Percentiles rank a stretch among this genome's conserved stretches.
These are phyloP conservation scores for Psidium friedrichsthalianum DNA, from an alignment of 345 rosid species.

Conservation along the genomic window DNA sequence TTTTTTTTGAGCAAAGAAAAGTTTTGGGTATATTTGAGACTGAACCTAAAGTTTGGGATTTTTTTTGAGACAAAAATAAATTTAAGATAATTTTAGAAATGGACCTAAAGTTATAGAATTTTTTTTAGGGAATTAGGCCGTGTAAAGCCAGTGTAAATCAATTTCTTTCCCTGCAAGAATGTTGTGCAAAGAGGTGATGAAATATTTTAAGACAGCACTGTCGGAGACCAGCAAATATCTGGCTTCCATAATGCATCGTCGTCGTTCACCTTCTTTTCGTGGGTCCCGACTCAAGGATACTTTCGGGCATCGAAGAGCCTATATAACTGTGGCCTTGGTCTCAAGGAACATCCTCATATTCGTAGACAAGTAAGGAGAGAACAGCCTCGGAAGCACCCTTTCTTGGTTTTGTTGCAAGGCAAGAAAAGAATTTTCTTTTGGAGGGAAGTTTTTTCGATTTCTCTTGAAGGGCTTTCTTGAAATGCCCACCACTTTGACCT, in stretches of 20 bases:
- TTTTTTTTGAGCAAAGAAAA: too few relatives aligned
- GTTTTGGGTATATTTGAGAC: too few relatives aligned
- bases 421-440: constrained; percentile 23
- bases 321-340: neutral
- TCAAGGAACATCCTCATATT: neutral
- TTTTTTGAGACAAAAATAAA: too few relatives aligned
- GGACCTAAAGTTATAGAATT: too few relatives aligned
- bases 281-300: neutral
- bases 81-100: too few relatives aligned
- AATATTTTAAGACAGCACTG: neutral
- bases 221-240: neutral
- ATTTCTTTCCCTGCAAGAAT: neutral
- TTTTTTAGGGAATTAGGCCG: too few relatives aligned
- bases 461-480: neutral
- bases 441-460: constrained; percentile 1
- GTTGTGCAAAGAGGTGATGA: neutral
- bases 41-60: too few relatives aligned
- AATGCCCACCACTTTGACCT: neutral
- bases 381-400: constrained; percentile 3
- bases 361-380: neutral
- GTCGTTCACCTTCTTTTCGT: neutral
- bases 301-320: neutral
- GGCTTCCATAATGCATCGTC: neutral
- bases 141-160: neutral
- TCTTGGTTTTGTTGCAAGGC: constrained; percentile 18